Conservation (phyloP, 2,329 filamentous ascomycete species). For the Cladophialophora chaetospira region DNA sequence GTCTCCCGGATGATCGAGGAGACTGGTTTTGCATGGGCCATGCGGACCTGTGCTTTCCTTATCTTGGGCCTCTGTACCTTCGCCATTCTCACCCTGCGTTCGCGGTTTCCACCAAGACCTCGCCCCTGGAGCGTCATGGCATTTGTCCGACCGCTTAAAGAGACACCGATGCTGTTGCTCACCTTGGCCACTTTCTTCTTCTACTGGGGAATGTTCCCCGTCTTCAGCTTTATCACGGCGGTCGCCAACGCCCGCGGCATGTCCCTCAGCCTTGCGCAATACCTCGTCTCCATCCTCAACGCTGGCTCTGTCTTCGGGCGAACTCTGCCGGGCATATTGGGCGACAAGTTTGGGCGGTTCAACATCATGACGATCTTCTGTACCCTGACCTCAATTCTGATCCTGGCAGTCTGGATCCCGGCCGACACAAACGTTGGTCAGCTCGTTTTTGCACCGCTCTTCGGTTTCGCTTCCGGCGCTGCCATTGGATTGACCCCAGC, state of each 20-base stretch:
- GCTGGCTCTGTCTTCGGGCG: constrained; percentile 54
- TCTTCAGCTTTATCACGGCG: constrained; percentile 33
- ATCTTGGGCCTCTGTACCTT: constrained; percentile 61
- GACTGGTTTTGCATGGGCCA: constrained; percentile 60
- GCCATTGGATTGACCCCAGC: constrained; percentile 66
- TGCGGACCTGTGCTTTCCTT: constrained; percentile 60
- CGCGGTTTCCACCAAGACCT: constrained; percentile 48
- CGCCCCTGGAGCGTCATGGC: constrained; percentile 37
- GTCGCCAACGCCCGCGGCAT: constrained; percentile 32
- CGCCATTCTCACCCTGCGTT: constrained; percentile 55
- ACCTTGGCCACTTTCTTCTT: constrained; percentile 34
- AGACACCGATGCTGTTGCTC: constrained; percentile 33
- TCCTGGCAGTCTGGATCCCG: constrained; percentile 59
- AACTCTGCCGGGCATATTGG: constrained; percentile 56
- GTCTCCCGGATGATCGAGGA: constrained; percentile 55
- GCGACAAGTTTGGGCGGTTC: constrained; percentile 57
- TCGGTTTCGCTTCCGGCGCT: constrained; percentile 69
- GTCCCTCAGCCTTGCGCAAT: constrained; percentile 31
- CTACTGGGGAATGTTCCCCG: constrained; percentile 37
- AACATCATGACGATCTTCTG: constrained; percentile 58
- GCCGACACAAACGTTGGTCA: constrained; percentile 57
- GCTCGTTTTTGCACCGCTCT: constrained; percentile 66
- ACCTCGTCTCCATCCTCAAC: constrained; percentile 36
- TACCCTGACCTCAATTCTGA: constrained; percentile 48
- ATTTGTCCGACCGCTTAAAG: constrained; percentile 37